A percentile compares a stretch with the other conserved stretches of the same genome.
Evolutionary conservation across 139 green algal genomes (phyloP).

Genomic region (Yamagishiella unicocca): DNA sequence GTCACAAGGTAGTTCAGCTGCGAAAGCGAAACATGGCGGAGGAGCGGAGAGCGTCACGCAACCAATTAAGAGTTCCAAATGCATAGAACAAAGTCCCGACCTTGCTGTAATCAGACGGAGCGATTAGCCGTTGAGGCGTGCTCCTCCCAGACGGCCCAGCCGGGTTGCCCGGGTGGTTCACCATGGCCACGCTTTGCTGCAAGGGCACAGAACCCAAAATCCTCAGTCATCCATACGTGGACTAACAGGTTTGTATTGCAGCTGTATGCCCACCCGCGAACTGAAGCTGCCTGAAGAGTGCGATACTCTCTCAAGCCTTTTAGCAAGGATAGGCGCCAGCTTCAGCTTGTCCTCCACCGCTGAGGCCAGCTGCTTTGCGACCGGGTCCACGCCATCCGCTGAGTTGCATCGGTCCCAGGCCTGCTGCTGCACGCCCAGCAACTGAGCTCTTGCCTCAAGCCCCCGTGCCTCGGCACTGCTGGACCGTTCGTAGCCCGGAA

Average conservation of each 20-base stretch:
- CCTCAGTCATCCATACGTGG: background rate
- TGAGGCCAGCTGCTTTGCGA: background rate
- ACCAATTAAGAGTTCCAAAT: background rate
- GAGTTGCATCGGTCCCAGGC: slow-evolving; percentile 34
- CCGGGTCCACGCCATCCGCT: slow-evolving; percentile 5
- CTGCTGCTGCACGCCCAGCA: slow-evolving; percentile 1
- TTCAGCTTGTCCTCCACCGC: slow-evolving; percentile 51
- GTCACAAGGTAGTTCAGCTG: slow-evolving; percentile 46
- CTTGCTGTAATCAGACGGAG: slow-evolving; percentile 36
- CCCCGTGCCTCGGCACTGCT: slow-evolving; percentile 23
- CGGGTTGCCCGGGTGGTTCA: background rate
- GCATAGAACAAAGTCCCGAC: background rate
- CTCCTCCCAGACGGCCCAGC: background rate
- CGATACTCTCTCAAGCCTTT: slow-evolving; percentile 35
- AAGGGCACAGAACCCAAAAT: background rate
- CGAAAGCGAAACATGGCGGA: background rate
- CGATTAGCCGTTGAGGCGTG: slow-evolving; percentile 17
- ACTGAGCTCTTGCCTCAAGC: slow-evolving; percentile 1
- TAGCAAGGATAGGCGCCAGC: slow-evolving; percentile 44
- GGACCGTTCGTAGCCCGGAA: background rate
- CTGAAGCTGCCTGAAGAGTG: slow-evolving; percentile 48
- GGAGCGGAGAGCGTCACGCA: background rate
- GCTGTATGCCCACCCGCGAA: slow-evolving; percentile 11
- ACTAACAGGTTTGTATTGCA: background rate
- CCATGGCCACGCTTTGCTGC: slow-evolving; percentile 28